Percentiles rank a stretch among this genome's conserved stretches.
Conservation (phyloP, 31 red algal species). For the Pterothamnion heteromorphum region DNA sequence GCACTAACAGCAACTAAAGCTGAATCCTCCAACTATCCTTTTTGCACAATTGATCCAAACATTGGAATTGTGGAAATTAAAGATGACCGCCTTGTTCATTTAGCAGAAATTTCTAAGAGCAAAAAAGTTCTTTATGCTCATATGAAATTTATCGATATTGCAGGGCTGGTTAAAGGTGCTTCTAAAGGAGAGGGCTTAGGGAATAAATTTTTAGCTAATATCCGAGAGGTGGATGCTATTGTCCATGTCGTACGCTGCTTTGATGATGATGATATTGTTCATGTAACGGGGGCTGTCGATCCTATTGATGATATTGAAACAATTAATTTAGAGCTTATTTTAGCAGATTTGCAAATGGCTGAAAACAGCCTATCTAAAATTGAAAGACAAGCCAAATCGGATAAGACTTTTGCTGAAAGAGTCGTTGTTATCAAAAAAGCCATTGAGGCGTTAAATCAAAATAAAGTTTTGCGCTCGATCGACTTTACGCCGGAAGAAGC, state of each 20-base stretch:
- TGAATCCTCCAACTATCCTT: slow-evolving; percentile 70
- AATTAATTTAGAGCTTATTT: slow-evolving; percentile 65
- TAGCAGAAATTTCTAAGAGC: slow-evolving; percentile 47
- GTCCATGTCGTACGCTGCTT: slow-evolving; percentile 85
- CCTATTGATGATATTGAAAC: slow-evolving; percentile 71
- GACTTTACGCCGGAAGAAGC: slow-evolving; percentile 72
- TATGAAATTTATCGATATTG: slow-evolving; percentile 85
- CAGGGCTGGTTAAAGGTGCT: slow-evolving; percentile 75
- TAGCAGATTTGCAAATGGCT: slow-evolving; percentile 68
- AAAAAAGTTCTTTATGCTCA: slow-evolving; percentile 59
- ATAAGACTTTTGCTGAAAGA: slow-evolving; percentile 22
- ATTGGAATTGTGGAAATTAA: slow-evolving; percentile 66
- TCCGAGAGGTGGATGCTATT: slow-evolving; percentile 80
- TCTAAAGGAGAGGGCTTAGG: slow-evolving; percentile 76
- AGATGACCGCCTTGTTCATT: slow-evolving; percentile 57
- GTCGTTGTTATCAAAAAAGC: slow-evolving; percentile 68
- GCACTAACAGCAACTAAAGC: slow-evolving; percentile 53
- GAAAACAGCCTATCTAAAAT: slow-evolving; percentile 51
- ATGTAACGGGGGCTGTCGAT: slow-evolving; percentile 69
- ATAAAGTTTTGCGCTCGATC: slow-evolving; percentile 38
- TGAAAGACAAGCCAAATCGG: slow-evolving; percentile 28
- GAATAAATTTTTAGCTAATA: slow-evolving; percentile 74
- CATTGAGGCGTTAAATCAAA: slow-evolving; percentile 59
- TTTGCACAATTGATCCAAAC: slow-evolving; percentile 84
- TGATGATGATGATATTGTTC: slow-evolving; percentile 69